Conservation (phyloP, 768 basidiomycete species). For the Naematelia aurantialba region DNA sequence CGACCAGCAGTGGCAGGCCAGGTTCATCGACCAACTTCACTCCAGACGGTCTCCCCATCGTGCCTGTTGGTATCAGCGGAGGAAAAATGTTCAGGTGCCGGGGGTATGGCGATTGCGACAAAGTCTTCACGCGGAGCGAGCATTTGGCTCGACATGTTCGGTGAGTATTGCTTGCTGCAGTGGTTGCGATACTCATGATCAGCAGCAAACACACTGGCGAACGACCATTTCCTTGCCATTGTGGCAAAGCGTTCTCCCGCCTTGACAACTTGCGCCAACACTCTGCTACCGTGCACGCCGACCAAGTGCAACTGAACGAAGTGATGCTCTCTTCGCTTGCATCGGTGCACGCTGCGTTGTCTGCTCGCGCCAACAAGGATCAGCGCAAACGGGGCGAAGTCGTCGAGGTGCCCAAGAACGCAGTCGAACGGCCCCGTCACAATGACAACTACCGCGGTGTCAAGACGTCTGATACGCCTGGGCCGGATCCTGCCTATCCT, state of each 20-base stretch:
- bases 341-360: conserved; percentile 46
- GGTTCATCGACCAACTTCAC: conserved; percentile 28
- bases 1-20: conserved; percentile 29
- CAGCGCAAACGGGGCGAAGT: conserved; percentile 48
- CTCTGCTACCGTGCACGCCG: conserved; percentile 94
- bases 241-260: conserved; percentile 88
- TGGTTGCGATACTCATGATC: background rate
- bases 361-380: conserved; percentile 44
- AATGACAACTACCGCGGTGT: conserved; percentile 21
- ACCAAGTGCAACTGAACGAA: conserved; percentile 57
- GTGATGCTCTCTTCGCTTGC: conserved; percentile 44
- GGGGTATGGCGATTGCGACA: conserved; percentile 90
- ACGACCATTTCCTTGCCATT: conserved; percentile 92
- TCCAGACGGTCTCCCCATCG: conserved; percentile 39
- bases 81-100: conserved; percentile 89
- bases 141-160: conserved; percentile 93
- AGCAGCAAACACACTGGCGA: conserved; percentile 94
- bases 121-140: conserved; percentile 94
- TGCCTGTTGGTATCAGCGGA: conserved; percentile 41
- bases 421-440: conserved; percentile 39
- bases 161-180: conserved; percentile 54
- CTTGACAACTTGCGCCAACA: conserved; percentile 97
- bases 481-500: conserved; percentile 23
- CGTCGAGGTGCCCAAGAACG: conserved; percentile 47
- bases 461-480: conserved; percentile 11